phyloP scores from a whole-genome alignment of 768 basidiomycete genomes.

The Daedalea quercina region DNA sequence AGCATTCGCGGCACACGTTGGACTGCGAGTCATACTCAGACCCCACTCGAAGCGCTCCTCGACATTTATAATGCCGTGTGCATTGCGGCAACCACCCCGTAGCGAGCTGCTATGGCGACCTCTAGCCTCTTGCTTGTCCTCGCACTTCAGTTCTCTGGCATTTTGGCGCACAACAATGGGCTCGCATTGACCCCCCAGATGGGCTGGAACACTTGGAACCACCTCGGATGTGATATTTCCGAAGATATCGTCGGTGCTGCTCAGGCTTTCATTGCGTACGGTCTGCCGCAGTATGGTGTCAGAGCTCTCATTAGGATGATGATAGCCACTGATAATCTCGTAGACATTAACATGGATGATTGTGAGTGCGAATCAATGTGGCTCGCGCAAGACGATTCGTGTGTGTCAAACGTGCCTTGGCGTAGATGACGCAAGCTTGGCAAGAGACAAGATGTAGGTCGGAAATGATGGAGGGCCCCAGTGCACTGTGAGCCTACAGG shows the following conservation, averaged over 20 bases:
- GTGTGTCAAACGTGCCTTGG: no score
- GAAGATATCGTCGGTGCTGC: conserved; percentile 30
- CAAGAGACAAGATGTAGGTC: no score
- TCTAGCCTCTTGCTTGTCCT: not conserved
- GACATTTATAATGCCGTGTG: no score
- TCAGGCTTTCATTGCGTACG: conserved; percentile 24
- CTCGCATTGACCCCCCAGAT: conserved; percentile 29
- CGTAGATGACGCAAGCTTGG: no score
- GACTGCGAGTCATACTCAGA: no score
- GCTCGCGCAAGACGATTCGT: not conserved
- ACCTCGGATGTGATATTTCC: conserved; percentile 31
- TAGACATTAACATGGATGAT: conserved; percentile 33
- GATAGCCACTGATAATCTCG: not conserved
- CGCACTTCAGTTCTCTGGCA: conserved; percentile 6
- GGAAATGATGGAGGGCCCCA: no score
- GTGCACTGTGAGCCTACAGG: no score
- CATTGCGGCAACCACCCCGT: no score
- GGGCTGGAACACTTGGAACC: conserved; percentile 35
- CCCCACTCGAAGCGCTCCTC: no score
- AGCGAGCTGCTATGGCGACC: not conserved
- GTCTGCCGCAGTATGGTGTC: conserved; percentile 30
- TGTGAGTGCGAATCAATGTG: conserved; percentile 26
- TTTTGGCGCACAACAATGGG: conserved; percentile 20
- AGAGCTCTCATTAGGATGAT: conserved; percentile 1
- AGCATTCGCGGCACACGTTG: not conserved